phyloP scores from a whole-genome alignment of 2,329 filamentous ascomycete species.

The Pseudogymnoascus sp. region DNA sequence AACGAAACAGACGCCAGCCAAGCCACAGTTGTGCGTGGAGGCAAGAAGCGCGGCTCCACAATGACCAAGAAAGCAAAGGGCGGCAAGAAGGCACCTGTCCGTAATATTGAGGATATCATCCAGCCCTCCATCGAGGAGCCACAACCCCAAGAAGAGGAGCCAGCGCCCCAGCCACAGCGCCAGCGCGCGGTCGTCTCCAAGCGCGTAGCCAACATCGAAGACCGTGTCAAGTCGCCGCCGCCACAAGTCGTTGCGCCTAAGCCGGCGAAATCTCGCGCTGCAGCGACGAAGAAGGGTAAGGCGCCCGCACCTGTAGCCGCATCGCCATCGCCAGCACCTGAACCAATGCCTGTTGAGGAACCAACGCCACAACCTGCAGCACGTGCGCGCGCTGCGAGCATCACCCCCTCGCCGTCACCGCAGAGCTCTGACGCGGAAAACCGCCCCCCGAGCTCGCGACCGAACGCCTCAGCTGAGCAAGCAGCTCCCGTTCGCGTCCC shows the following conservation, averaged over 20 bases:
- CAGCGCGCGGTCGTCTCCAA: not conserved
- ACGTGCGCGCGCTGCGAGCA: slow-evolving; percentile 39
- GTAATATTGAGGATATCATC: slow-evolving; percentile 22
- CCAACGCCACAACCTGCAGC: slow-evolving; percentile 32
- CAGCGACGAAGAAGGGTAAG: slow-evolving; percentile 18
- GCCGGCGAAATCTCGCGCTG: not conserved
- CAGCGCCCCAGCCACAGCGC: not conserved
- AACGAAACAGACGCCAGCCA: slow-evolving; percentile 27
- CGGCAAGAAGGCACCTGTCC: slow-evolving; percentile 18
- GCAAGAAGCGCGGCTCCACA: slow-evolving; percentile 18
- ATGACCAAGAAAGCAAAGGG: slow-evolving; percentile 20
- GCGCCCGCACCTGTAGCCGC: not conserved
- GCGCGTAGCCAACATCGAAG: not conserved
- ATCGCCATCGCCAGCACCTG: not conserved
- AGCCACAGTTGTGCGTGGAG: slow-evolving; percentile 21
- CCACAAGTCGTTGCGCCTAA: not conserved
- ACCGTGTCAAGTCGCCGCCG: not conserved
- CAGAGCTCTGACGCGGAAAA: slow-evolving; percentile 78
- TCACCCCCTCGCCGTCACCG: slow-evolving; percentile 57
- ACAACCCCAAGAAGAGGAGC: not conserved
- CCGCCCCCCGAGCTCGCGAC: slow-evolving; percentile 60
- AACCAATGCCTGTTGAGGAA: not conserved
- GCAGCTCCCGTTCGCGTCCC: slow-evolving; percentile 39
- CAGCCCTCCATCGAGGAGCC: slow-evolving; percentile 11
- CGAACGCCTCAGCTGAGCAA: slow-evolving; percentile 22